These are phyloP conservation scores for Xylaria curta DNA, from an alignment of 495 filamentous ascomycete genomes.

Conservation along the genomic window DNA sequence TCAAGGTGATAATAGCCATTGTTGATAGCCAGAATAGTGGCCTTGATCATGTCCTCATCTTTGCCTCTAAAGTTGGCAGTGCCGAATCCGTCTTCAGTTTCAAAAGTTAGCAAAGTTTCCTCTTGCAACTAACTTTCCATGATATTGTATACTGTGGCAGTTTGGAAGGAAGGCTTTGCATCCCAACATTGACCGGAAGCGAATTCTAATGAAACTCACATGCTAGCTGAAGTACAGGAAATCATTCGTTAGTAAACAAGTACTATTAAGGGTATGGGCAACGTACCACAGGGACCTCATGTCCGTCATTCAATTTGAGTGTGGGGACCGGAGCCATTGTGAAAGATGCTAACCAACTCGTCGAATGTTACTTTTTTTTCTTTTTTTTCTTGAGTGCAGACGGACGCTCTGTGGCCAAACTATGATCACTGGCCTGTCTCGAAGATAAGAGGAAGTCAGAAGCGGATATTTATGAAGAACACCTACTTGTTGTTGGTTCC, in stretches of 20 bases:
- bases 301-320: conserved; percentile 74
- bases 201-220: not conserved
- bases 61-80: conserved; percentile 50
- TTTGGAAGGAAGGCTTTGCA: not conserved
- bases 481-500: not conserved
- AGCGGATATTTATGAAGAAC: not conserved
- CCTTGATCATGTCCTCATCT: conserved; percentile 62
- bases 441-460: not conserved
- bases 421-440: not conserved
- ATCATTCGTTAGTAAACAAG: not conserved
- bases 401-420: too few relatives aligned
- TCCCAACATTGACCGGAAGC: not conserved
- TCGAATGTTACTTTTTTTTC: not conserved
- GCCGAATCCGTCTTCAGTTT: conserved; percentile 63
- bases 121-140: not conserved
- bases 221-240: not conserved
- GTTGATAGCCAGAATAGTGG: conserved; percentile 68
- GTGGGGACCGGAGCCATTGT: conserved; percentile 40
- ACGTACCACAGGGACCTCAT: conserved; percentile 71
- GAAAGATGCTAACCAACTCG: not conserved
- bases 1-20: conserved; percentile 80
- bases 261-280: not conserved
- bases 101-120: not conserved
- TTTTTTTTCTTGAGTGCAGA: not conserved
- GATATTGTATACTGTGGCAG: not conserved